Evolutionary conservation across 2,329 filamentous ascomycete genomes (phyloP), one percentile per base, ranked within the genome.

Genomic region (Colletotrichum graminicola): DNA sequence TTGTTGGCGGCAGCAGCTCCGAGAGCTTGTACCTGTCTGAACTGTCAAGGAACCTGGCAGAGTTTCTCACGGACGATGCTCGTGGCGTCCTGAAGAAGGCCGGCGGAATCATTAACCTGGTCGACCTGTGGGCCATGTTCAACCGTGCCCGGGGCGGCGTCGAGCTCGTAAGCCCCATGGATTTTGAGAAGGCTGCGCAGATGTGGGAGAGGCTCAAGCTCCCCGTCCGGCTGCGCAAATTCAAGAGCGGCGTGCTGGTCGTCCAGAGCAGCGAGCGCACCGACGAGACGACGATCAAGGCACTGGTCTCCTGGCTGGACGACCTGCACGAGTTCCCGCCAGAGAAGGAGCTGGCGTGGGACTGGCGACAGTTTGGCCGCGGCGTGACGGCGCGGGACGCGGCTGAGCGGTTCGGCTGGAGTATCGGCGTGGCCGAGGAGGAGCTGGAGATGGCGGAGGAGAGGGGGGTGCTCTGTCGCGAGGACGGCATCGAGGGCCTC

Each of bases 371-470:
- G 51, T 98, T 94, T 79, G 95, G 96, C 0, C 88, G 91, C 67
- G 94, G 96, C 12, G 91, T 98, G 36, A 98, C 94, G 18, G 94
- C 94, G 1, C 93, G 96, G 78, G 95, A 98, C 78, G 90, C 91
- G 0, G 96, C 96, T 0, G 93, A 97, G 80, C 87, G 90, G 61
- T 99, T 99, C 81, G 94, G 95, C 7, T 99, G 96, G 96, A 98
- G 96, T 79, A 92, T 99, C 10, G 96, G 96, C 11, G 95, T 99
- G 29, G 96, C 96, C 1, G 93, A 92, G 71, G 96, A 98, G 80
- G 96, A 99, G 82, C 86, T 99, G 16, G 93, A 98, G 79, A 98
- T 99, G 95, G 95, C 95, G 0, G 96, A 99, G 80, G 95, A 98
- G 79, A 90, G 89, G 67, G 96, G 96, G 0, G 90, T 91, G 3